Evolutionary conservation across 805 yeast species (phyloP), one percentile per base, ranked within the genome.

Genomic region (Barnettozyma californica): DNA sequence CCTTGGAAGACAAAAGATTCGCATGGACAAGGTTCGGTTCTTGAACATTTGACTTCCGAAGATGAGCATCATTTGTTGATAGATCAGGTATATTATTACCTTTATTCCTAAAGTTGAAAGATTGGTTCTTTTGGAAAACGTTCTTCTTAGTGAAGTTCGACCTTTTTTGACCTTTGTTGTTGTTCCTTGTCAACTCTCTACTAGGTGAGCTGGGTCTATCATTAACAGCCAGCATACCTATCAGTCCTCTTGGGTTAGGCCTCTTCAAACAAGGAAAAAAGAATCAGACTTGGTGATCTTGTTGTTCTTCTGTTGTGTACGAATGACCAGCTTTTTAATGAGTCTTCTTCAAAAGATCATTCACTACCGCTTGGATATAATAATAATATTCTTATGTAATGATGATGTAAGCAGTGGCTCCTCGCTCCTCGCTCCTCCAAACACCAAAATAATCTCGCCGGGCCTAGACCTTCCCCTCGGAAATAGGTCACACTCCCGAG

Each of bases 121-220:
- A 50, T 33, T 49, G 51, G 13, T 20, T 38, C 31, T 49, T 48
- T 27, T 61, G 65, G 20, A 56, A 59, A 4, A 41, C 26, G 33
- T 56, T 60, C n/a, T 44, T 50, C 41, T 43, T 47, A 1, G 59
- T 44, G 39, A 59, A 57, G 26, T 43, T 52, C 40, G 41, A 4
- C 20, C 16, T 13, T 26, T 34, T 38, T 19, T 27, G 33, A 11
- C 9, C 21, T 10, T 43, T 43, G 23, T 42, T 19, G 44, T 33
- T 18, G 38, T 42, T 19, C 33, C 26, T 42, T 31, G 37, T 42
- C 27, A 42, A 7, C 19, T 25, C 20, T 10, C 18, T 38, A 16
- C 26, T 19, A 6, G 23, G 7, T 40, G 34, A 34, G n/a, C 21
- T 9, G 20, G 23, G 19, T 9, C 21, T 29, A 33, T 27, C 40